Evolutionary conservation across 2,329 filamentous ascomycete genomes (phyloP).

Genomic region (Trichoderma atrobrunneum): DNA sequence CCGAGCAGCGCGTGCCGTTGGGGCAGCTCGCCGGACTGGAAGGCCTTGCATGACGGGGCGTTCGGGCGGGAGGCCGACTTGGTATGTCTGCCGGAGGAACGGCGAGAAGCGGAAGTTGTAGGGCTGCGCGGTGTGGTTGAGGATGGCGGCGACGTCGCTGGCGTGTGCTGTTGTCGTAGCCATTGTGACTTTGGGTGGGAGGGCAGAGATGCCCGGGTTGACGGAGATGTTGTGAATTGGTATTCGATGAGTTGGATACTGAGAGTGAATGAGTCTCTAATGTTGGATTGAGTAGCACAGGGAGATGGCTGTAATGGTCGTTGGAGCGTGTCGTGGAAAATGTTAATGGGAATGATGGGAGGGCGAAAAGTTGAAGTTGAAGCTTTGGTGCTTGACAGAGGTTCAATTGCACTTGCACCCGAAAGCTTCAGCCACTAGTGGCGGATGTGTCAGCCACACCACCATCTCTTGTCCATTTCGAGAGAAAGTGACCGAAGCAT

Average conservation of each 20-base stretch:
- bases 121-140: conserved; percentile 52
- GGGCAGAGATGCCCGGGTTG: neutral
- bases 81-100: conserved; percentile 79
- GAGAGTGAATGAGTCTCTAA: neutral
- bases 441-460: conserved; percentile 21
- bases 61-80: conserved; percentile 76
- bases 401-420: neutral
- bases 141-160: conserved; percentile 45
- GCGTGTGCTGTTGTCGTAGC: conserved; percentile 28
- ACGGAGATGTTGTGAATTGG: neutral
- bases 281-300: neutral
- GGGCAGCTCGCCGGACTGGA: conserved; percentile 83
- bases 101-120: conserved; percentile 82
- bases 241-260: neutral
- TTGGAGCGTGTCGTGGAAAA: neutral
- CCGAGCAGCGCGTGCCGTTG: conserved; percentile 69
- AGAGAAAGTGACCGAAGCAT: neutral
- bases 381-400: neutral
- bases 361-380: conserved; percentile 2
- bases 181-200: conserved; percentile 27
- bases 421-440: conserved; percentile 19
- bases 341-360: neutral
- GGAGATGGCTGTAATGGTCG: neutral
- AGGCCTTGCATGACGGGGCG: conserved; percentile 83
- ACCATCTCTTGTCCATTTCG: neutral